Percentiles rank a stretch among this genome's conserved stretches.
These are phyloP conservation scores for Leccinum barrowsii DNA, from an alignment of 768 basidiomycete species.

Conservation along the genomic window DNA sequence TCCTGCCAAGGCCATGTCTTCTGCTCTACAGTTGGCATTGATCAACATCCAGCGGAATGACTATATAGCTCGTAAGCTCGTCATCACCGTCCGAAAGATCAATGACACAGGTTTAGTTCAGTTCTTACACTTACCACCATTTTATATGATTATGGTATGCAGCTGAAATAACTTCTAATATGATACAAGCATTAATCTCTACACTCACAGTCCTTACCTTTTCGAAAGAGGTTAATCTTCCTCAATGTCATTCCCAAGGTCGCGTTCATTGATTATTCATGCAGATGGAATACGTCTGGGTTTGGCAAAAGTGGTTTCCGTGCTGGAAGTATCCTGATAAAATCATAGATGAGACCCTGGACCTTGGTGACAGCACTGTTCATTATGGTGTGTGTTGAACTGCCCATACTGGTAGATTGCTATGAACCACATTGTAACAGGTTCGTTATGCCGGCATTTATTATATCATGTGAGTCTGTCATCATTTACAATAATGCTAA, in stretches of 20 bases:
- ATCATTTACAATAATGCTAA: background rate
- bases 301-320: background rate
- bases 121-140: background rate
- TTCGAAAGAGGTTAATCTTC: background rate
- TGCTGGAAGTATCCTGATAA: background rate
- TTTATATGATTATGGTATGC: background rate
- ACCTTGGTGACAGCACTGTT: background rate
- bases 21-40: background rate
- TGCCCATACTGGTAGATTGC: background rate
- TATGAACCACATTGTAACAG: background rate
- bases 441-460: conserved; percentile 12
- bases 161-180: background rate
- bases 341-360: background rate
- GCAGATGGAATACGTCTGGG: background rate
- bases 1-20: background rate
- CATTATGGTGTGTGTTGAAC: background rate
- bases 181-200: background rate
- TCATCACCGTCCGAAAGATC: background rate
- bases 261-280: background rate
- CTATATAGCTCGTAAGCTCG: background rate
- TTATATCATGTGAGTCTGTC: conserved; percentile 1
- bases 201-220: background rate
- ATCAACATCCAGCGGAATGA: background rate
- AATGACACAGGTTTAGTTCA: background rate
- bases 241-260: background rate